Evolutionary conservation across 768 basidiomycete species (phyloP).

Genomic region (Austroboletus festivus): DNA sequence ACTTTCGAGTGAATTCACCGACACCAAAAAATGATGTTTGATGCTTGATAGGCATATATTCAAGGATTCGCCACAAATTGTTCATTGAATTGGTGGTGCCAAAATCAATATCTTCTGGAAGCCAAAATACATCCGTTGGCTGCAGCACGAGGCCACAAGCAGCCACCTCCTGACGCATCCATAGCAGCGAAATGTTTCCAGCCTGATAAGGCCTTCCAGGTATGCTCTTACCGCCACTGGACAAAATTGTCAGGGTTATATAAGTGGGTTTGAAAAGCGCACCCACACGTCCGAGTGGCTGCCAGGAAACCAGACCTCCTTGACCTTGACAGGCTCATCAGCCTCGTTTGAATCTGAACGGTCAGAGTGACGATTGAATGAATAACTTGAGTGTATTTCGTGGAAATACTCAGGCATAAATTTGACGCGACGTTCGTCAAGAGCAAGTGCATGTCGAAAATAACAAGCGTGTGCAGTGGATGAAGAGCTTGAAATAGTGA

Average conservation of each 20-base stretch:
- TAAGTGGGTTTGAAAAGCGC: neutral
- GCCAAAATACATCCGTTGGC: conserved; percentile 27
- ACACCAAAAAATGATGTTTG: conserved; percentile 20
- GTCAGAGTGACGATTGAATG: neutral
- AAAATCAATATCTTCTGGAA: conserved; percentile 25
- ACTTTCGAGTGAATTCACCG: conserved; percentile 17
- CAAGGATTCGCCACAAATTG: conserved; percentile 1
- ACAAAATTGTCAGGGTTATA: conserved; percentile 1
- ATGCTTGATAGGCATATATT: conserved; percentile 23
- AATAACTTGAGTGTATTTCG: conserved; percentile 21
- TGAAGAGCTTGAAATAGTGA: conserved; percentile 53
- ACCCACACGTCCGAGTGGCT: conserved; percentile 36
- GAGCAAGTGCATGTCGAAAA: conserved; percentile 61
- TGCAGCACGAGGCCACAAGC: conserved; percentile 24
- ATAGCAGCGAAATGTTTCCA: conserved; percentile 26
- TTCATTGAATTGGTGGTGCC: conserved; percentile 22
- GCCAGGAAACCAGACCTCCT: conserved; percentile 69
- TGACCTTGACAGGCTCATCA: conserved; percentile 33
- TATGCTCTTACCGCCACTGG: conserved; percentile 22
- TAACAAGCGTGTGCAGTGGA: conserved; percentile 53
- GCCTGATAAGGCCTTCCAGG: conserved; percentile 21
- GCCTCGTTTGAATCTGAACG: neutral
- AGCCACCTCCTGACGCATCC: conserved; percentile 35
- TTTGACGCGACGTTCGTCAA: conserved; percentile 60
- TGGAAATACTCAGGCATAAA: conserved; percentile 47